Conservation (phyloP, 139 green algal genomes). For the Eudorina sp. region DNA sequence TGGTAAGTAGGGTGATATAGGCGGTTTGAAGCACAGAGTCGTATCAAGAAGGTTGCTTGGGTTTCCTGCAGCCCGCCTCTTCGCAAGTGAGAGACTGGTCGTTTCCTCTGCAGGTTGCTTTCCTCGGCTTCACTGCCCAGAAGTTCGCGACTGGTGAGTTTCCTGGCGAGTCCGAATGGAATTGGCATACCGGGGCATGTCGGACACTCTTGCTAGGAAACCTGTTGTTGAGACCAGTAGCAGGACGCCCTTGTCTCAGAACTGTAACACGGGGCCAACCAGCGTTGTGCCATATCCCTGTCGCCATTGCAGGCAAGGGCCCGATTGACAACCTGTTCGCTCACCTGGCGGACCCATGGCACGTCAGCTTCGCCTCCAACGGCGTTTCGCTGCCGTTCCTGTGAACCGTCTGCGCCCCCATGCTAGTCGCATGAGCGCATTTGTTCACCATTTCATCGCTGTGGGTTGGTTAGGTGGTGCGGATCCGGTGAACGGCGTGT, state of each 20-base stretch:
- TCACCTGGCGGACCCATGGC: slow-evolving; percentile 71
- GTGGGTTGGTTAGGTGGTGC: too few relatives aligned
- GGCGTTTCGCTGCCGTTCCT: slow-evolving; percentile 64
- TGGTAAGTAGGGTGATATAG: slow-evolving; percentile 47
- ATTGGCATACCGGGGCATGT: too few relatives aligned
- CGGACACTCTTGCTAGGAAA: too few relatives aligned
- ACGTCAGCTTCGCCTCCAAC: slow-evolving; percentile 78
- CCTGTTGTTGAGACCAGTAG: too few relatives aligned
- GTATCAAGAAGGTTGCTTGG: not conserved
- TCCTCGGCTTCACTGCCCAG: slow-evolving; percentile 79
- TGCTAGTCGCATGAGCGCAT: too few relatives aligned
- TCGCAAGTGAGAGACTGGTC: too few relatives aligned
- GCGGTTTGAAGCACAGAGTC: not conserved
- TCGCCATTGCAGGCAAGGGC: slow-evolving; percentile 66
- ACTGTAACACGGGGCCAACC: too few relatives aligned
- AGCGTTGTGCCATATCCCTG: too few relatives aligned
- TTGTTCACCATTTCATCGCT: too few relatives aligned
- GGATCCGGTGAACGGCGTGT: too few relatives aligned
- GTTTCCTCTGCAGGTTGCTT: slow-evolving; percentile 58
- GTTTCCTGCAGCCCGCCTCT: not conserved
- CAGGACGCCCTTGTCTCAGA: too few relatives aligned
- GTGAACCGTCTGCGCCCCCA: not conserved
- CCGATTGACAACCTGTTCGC: slow-evolving; percentile 79
- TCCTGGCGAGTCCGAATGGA: not conserved
- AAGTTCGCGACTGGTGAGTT: slow-evolving; percentile 68